A percentile compares a stretch with the other conserved stretches of the same genome.
These are phyloP conservation scores for Hemileia vastatrix DNA, from an alignment of 1,284 basidiomycete species.

Conservation along the genomic window DNA sequence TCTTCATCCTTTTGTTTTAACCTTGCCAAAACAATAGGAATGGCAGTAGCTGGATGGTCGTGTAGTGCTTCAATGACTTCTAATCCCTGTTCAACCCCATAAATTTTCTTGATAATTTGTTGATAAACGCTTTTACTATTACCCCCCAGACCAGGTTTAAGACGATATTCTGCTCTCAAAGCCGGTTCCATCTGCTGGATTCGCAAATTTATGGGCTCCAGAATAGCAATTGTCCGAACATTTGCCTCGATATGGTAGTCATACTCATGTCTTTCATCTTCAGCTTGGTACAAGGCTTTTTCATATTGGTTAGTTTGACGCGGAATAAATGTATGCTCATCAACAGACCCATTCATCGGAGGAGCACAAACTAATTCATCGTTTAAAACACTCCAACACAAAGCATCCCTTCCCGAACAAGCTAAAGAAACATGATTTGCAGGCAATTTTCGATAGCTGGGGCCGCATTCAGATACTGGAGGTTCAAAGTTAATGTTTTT, in stretches of 20 bases:
- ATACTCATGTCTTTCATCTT: slow-evolving; percentile 97
- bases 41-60: slow-evolving; percentile 78
- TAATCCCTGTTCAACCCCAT: slow-evolving; percentile 68
- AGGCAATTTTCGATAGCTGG: slow-evolving; percentile 84
- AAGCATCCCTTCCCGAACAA: slow-evolving; percentile 87
- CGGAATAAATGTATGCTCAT: slow-evolving; percentile 85
- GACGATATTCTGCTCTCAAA: slow-evolving; percentile 70
- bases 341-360: slow-evolving; percentile 90
- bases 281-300: slow-evolving; percentile 88
- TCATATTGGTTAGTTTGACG: slow-evolving; percentile 98
- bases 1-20: slow-evolving; percentile 95
- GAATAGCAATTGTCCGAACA: slow-evolving; percentile 75
- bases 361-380: slow-evolving; percentile 87
- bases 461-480: slow-evolving; percentile 50
- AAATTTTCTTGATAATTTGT: slow-evolving; percentile 88
- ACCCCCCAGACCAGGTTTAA: slow-evolving; percentile 82
- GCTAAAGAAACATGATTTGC: slow-evolving; percentile 74
- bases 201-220: slow-evolving; percentile 78
- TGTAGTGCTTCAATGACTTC: slow-evolving; percentile 87
- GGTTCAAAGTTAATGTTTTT: slow-evolving; percentile 39
- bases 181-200: slow-evolving; percentile 83
- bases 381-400: slow-evolving; percentile 93
- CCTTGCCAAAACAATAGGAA: slow-evolving; percentile 82
- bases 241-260: slow-evolving; percentile 93
- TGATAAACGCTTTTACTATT: slow-evolving; percentile 81